Conservation (phyloP, 345 rosid species). For the Syzygium oleosum region DNA sequence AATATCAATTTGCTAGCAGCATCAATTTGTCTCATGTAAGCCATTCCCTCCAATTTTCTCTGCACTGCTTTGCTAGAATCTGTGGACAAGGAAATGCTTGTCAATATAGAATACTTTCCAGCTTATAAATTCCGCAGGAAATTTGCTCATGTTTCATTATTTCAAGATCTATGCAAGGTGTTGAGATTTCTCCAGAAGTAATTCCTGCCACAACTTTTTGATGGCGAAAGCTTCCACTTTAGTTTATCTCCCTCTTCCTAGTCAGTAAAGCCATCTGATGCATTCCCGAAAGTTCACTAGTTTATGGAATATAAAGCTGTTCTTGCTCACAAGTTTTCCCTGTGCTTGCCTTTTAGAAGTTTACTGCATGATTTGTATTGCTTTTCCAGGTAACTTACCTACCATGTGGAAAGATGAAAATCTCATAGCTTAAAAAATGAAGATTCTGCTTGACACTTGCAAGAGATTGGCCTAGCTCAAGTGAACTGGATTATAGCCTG, state of each 20-base stretch:
- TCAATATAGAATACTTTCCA: background rate
- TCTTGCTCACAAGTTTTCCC: background rate
- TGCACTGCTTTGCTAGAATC: background rate
- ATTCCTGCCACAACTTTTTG: background rate
- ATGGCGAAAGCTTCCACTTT: background rate
- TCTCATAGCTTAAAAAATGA: background rate
- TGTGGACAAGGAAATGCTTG: background rate
- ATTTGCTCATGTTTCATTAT: background rate
- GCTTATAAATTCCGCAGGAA: background rate
- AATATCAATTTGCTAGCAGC: background rate
- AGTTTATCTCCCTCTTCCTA: background rate
- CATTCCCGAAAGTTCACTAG: background rate
- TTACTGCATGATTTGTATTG: background rate
- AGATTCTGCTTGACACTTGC: background rate
- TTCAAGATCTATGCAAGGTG: background rate
- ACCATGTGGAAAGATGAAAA: background rate
- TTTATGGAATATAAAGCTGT: background rate
- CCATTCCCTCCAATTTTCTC: background rate
- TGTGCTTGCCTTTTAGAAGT: background rate
- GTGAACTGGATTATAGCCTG: background rate
- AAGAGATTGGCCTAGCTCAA: background rate
- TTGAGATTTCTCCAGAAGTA: background rate
- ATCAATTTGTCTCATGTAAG: background rate
- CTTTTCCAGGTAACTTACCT: background rate
- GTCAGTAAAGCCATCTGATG: background rate